Evolutionary conservation across 2,329 filamentous ascomycete species (phyloP), one percentile per base, ranked within the genome.

Genomic region (Calonectria ilicicola): DNA sequence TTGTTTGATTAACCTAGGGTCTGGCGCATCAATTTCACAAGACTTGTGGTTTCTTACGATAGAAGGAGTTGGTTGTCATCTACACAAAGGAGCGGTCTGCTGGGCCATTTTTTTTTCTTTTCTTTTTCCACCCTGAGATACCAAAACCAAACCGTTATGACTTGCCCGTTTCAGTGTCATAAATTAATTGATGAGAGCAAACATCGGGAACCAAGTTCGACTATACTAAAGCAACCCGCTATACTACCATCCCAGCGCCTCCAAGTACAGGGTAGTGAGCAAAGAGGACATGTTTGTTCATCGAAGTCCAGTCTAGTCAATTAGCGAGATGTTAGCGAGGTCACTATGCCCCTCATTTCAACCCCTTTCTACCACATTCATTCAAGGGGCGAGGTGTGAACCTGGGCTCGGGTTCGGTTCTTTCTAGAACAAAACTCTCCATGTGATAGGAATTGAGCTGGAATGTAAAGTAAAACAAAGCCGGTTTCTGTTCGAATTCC

Each of bases 301-400:
- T n/a, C n/a, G 15, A n/a, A 26, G 21, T 21, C 14, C 23, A 14
- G 38, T 32, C 29, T 40, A 35, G 17, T 42, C 44, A 46, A 44
- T 63, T 63, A 63, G 58, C 58, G 58, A 63, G 58, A 63, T 63
- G 58, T 42, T 63, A 63, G 58, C 58, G 58, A 63, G 19, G 38
- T 42, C 46, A 51, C 10, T 40, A 2, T 68, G 66, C 42, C 27
- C 51, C n/a, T 66, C 49, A 60, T 47, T 15, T 32, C 15, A 58
- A 29, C 21, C 67, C 67, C 60, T 63, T 26, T 40, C 53, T 38
- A 35, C 21, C 23, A 40, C 21, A 19, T 47, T 23, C 4, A 47
- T 47, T 47, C 7, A 23, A 23, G 23, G 32, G 29, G 21, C 21
- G 38, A 19, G 29, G 29, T 23, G 51, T 32, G 29, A 58, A 15